These are phyloP conservation scores for Blastobotrys arbuscula DNA, from an alignment of 1,139 yeast species.

Conservation along the genomic window DNA sequence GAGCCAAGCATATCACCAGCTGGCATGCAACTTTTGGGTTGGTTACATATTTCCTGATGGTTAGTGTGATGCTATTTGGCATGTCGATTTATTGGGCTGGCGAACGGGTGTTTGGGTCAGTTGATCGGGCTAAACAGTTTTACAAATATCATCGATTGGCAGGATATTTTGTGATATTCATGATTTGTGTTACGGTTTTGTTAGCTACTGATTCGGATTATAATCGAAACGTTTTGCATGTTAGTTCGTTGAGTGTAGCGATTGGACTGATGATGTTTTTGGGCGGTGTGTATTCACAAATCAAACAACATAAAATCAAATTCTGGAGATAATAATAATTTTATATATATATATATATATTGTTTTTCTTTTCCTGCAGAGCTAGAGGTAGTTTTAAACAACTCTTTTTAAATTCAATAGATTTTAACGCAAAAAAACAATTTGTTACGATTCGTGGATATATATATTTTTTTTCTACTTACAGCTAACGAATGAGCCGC, in stretches of 20 bases:
- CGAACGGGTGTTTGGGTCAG: conserved; percentile 26
- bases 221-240: conserved; percentile 24
- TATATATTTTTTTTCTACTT: too few relatives aligned
- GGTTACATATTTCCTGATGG: conserved; percentile 21
- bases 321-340: conserved; percentile 13
- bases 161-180: conserved; percentile 26
- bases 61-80: conserved; percentile 23
- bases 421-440: too few relatives aligned
- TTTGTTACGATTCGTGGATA: too few relatives aligned
- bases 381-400: too few relatives aligned
- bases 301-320: conserved; percentile 16
- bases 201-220: conserved; percentile 28
- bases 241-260: conserved; percentile 18
- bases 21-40: conserved; percentile 32
- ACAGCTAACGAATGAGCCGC: too few relatives aligned
- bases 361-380: too few relatives aligned
- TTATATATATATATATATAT: too few relatives aligned
- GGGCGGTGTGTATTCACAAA: conserved; percentile 16
- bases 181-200: conserved; percentile 22
- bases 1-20: conserved; percentile 27
- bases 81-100: conserved; percentile 28
- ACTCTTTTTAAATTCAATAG: too few relatives aligned
- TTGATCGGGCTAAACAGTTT: conserved; percentile 24
- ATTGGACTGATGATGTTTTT: conserved; percentile 21
- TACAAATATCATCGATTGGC: conserved; percentile 31